These are phyloP conservation scores for Pichia cabralensis DNA, from an alignment of 805 yeast genomes.

Conservation along the genomic window DNA sequence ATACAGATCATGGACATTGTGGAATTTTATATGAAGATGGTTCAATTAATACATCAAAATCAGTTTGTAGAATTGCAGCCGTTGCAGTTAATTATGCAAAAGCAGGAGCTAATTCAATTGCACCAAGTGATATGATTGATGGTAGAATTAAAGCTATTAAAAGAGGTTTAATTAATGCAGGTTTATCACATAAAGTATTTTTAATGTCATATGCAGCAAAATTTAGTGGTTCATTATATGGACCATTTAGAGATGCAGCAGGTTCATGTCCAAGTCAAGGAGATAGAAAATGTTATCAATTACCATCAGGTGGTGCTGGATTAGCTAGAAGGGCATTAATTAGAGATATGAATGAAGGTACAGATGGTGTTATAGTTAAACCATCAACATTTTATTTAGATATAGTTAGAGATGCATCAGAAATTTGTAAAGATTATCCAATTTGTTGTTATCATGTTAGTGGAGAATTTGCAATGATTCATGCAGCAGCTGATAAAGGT, in stretches of 20 bases:
- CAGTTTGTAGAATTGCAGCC: slow-evolving; percentile 79
- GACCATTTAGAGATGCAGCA: slow-evolving; percentile 98
- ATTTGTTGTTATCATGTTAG: slow-evolving; percentile 92
- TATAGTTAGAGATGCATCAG: slow-evolving; percentile 79
- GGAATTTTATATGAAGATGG: slow-evolving; percentile 88
- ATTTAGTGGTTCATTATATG: slow-evolving; percentile 83
- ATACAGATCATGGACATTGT: slow-evolving; percentile 97
- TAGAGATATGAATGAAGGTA: slow-evolving; percentile 85
- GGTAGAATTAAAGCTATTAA: slow-evolving; percentile 89
- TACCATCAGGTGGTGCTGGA: slow-evolving; percentile 89
- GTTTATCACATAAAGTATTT: slow-evolving; percentile 78
- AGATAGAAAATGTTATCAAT: slow-evolving; percentile 86
- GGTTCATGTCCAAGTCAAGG: slow-evolving; percentile 84
- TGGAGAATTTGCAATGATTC: slow-evolving; percentile 96
- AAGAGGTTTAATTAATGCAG: slow-evolving; percentile 67
- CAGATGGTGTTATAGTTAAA: slow-evolving; percentile 91
- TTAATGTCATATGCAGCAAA: slow-evolving; percentile 93
- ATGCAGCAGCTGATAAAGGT: slow-evolving; percentile 96
- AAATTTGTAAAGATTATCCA: slow-evolving; percentile 75
- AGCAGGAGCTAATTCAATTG: slow-evolving; percentile 94
- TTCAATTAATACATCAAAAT: slow-evolving; percentile 57
- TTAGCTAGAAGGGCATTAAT: slow-evolving; percentile 83
- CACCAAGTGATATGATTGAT: slow-evolving; percentile 97
- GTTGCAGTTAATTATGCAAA: slow-evolving; percentile 92
- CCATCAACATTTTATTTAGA: slow-evolving; percentile 95